Percentiles rank a stretch among this genome's conserved stretches.
phyloP scores from a whole-genome alignment of 257 asterid genomes.

The Plantago major region DNA sequence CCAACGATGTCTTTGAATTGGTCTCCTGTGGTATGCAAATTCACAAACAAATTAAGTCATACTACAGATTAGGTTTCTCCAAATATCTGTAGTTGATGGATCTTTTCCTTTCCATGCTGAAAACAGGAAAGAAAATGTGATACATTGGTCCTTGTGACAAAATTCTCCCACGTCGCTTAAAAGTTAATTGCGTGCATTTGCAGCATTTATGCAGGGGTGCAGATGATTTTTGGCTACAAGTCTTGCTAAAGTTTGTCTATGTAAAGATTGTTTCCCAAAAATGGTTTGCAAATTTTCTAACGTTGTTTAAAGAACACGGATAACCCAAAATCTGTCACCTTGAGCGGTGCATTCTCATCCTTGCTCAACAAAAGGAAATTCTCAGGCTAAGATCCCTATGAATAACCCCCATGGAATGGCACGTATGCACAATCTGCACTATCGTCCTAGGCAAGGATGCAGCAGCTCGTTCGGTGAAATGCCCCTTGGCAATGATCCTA shows the following conservation, averaged over 20 bases:
- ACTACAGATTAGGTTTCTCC: not conserved
- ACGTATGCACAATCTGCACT: constrained; percentile 59
- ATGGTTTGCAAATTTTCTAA: not conserved
- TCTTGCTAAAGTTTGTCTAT: too few relatives aligned
- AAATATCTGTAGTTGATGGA: not conserved
- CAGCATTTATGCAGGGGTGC: too few relatives aligned
- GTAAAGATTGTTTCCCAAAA: too few relatives aligned
- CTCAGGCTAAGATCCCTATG: constrained; percentile 67
- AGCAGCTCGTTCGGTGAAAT: constrained; percentile 60
- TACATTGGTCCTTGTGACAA: too few relatives aligned
- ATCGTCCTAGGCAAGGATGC: constrained; percentile 58
- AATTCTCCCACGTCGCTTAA: too few relatives aligned
- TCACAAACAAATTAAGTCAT: constrained; percentile 5
- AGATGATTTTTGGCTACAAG: too few relatives aligned
- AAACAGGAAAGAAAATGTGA: too few relatives aligned
- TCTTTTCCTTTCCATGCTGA: too few relatives aligned
- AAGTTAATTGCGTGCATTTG: too few relatives aligned
- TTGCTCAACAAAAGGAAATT: constrained; percentile 54
- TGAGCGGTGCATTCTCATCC: constrained; percentile 55
- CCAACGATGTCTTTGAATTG: constrained; percentile 58
- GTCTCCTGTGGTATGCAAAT: constrained; percentile 36
- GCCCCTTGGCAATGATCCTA: constrained; percentile 55
- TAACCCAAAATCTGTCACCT: constrained; percentile 65
- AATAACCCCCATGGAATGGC: constrained; percentile 65
- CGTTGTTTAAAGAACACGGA: constrained; percentile 66